Conservation (phyloP, 2,329 filamentous ascomycete species). For the Talaromyces sp. region DNA sequence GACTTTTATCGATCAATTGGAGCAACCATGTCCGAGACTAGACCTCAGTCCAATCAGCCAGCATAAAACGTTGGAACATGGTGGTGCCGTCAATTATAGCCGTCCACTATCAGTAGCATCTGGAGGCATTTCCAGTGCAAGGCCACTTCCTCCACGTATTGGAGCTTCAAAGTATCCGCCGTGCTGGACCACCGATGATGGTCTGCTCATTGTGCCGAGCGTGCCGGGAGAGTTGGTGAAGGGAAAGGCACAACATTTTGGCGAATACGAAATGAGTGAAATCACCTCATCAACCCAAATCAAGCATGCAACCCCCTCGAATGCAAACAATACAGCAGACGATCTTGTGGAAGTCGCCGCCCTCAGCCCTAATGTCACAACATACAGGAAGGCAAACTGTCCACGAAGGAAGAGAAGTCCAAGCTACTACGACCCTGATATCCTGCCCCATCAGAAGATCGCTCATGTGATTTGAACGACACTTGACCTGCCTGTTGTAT, state of each 20-base stretch:
- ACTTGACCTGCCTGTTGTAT: conserved; percentile 61
- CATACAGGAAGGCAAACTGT: conserved; percentile 12
- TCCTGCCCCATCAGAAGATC: neutral
- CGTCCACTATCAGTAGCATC: neutral
- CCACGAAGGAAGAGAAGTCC: conserved; percentile 9
- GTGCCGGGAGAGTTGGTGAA: conserved; percentile 4
- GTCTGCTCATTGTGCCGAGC: conserved; percentile 17
- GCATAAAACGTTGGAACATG: neutral
- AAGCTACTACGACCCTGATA: conserved; percentile 16
- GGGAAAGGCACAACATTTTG: neutral
- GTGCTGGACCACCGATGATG: conserved; percentile 11
- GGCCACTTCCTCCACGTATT: neutral
- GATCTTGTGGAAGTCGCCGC: neutral
- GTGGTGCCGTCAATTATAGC: neutral
- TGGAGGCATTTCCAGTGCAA: neutral
- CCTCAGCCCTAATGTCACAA: conserved; percentile 15
- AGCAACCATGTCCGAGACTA: neutral
- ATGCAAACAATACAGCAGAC: neutral
- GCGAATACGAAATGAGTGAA: neutral
- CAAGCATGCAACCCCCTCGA: neutral
- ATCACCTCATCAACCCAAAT: neutral
- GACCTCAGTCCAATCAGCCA: neutral
- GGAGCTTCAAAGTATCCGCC: conserved; percentile 10
- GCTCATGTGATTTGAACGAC: conserved; percentile 35
- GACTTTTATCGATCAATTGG: neutral